Base-by-base conservation (phyloP, 1,284 basidiomycete species). In the Malassezia psittaci region DNA sequence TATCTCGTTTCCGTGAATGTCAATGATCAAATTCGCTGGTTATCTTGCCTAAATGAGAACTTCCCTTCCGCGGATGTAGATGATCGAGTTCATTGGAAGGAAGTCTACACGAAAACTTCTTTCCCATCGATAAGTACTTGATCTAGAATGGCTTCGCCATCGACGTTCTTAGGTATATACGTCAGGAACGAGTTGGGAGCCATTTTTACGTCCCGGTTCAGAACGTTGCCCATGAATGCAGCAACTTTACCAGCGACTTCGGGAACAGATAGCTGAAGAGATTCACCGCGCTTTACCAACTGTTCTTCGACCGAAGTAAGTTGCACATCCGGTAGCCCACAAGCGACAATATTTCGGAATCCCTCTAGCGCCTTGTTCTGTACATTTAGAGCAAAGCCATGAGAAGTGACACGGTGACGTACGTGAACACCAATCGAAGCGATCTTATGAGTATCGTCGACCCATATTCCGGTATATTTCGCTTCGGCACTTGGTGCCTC, bases 361-460 rank as follows among this genome's bases (percentile, higher is more conserved):
- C 93, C 68, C 15, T 83, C 73, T 39, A 72, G 57, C 2, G 88
- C 88, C 62, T 90, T 84, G 15, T 77, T 76, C 0, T 88, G 89
- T 56, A 96, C 79, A 75, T 99, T 99, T 72, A 96, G 78, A 2
- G 91, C 83, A 75, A 99, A 96, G 0, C 94, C 94, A 74, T 99
- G 94, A 18, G 85, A 87, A 34, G 90, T 90, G 56, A 99, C 81
- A 35, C 93, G 82, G 70, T 96, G 90, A 47, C 90, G 83, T 38
- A 99, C 85, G 76, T 96, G 91, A 49, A 99, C 89, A 46, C 94
- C 94, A 57, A 99, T 93, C 58, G 89, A 93, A 8, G 84, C 88
- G 64, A 98, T 81, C 77, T 98, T 90, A 39, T 82, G 83, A 40
- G 56, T 61, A 13, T 57, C 57, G 51, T 66, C 64, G 15, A 66